Evolutionary conservation across 768 basidiomycete genomes (phyloP), one percentile per base, ranked within the genome.

Genomic region (Suillus cothurnatus): DNA sequence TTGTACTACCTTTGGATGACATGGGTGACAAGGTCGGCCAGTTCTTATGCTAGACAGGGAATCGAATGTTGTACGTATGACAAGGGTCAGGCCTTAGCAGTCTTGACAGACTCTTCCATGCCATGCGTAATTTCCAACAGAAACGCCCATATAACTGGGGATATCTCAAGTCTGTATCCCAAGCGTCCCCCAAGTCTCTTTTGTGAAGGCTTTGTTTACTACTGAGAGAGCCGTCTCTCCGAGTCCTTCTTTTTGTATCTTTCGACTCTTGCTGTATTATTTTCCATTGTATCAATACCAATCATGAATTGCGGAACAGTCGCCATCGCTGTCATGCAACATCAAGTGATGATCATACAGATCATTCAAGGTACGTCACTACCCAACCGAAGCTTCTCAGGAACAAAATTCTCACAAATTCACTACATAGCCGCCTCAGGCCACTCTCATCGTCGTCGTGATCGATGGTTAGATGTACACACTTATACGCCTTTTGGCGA

Each of bases 261-360:
- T 64, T 32, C 31, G 6, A 43, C 21, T 57, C 43, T 32, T 62
- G 45, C 52, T 75, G 70, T 75, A 72, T 74, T 69, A 61, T 63
- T 49, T 65, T 66, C 41, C 34, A 21, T 65, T 70, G 69, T 68
- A 72, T 71, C 70, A 62, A 61, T 21, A 9, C 53, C 45, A 36
- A 77, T 76, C 73, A 81, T 87, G 81, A 76, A 83, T 69, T 75
- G 85, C 72, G 87, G 90, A 61, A 82, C 85, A 47, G 77, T 90
- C 65, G 90, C 89, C 61, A 84, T 91, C 64, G 90, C 90, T 26
- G 71, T 91, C 64, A 87, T 91, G 55, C 86, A 87, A 68, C 86
- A 84, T 70, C 85, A 87, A 72, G 86, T 92, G 39, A 85, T 84
- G 81, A 73, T 92, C 66, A 86, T 91, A 31, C 53, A 55, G 32